Percentiles rank a stretch among this genome's conserved stretches.
Conservation (phyloP, 2,329 filamentous ascomycete genomes). For the Allantophomopsis cytisporea region DNA sequence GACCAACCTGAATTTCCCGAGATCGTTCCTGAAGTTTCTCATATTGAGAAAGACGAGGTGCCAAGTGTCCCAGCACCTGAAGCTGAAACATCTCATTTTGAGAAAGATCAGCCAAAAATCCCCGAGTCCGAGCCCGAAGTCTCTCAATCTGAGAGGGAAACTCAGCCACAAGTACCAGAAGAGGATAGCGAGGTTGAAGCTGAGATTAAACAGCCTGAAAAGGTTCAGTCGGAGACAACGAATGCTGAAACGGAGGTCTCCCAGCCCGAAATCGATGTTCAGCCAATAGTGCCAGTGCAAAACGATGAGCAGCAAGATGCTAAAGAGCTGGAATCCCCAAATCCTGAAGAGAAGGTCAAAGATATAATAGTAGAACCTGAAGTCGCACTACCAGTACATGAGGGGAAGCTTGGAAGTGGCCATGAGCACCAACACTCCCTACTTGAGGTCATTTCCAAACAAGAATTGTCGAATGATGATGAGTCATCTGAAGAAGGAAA, state of each 20-base stretch:
- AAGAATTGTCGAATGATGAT: neutral
- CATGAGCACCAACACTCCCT: too few relatives aligned
- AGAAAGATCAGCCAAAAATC: too few relatives aligned
- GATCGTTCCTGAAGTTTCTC: neutral
- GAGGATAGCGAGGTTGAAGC: neutral
- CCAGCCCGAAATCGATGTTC: neutral
- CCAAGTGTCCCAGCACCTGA: too few relatives aligned
- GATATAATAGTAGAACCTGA: neutral
- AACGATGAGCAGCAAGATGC: neutral
- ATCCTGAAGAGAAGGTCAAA: neutral
- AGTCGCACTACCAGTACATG: neutral
- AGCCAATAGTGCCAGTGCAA: neutral
- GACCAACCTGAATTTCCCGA: too few relatives aligned
- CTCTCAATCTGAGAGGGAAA: neutral
- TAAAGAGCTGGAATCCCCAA: neutral
- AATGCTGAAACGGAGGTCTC: neutral
- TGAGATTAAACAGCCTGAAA: neutral
- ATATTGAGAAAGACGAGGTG: neutral
- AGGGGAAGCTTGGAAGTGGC: neutral
- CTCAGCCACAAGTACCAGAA: neutral
- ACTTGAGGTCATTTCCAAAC: neutral
- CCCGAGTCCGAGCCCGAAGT: too few relatives aligned
- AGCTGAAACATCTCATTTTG: too few relatives aligned
- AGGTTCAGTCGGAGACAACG: neutral
- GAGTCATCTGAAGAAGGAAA: neutral